These are phyloP conservation scores for Schizosaccharomyces pombe DNA, from an alignment of 805 yeast genomes.

Conservation along the genomic window ASM294v3 CU329670.1:4413001-4413500, in stretches of 20 bases:
- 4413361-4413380: not conserved
- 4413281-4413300: slow-evolving; percentile 49
- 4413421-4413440: slow-evolving; percentile 76
- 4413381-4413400: slow-evolving; percentile 9
- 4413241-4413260: slow-evolving; percentile 78
- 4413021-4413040: slow-evolving; percentile 91
- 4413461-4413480: slow-evolving; percentile 32
- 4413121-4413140: slow-evolving; percentile 62
- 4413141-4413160: slow-evolving; percentile 54
- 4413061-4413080: slow-evolving; percentile 51
- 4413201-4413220: slow-evolving; percentile 56
- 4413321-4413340: slow-evolving; percentile 45
- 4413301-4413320: slow-evolving; percentile 46
- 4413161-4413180: slow-evolving; percentile 86
- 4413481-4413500: slow-evolving; percentile 16
- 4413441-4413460: slow-evolving; percentile 25
- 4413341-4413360: slow-evolving; percentile 19
- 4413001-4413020: slow-evolving; percentile 78
- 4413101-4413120: slow-evolving; percentile 46
- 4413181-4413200: slow-evolving; percentile 73
- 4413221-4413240: slow-evolving; percentile 70
- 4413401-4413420: slow-evolving; percentile 29
- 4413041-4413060: slow-evolving; percentile 82
- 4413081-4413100: slow-evolving; percentile 89
- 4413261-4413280: slow-evolving; percentile 67